Evolutionary conservation across 129 eudicot genomes (phyloP), one percentile per base, ranked within the genome.

Genomic region (Lonicera japonica): DNA sequence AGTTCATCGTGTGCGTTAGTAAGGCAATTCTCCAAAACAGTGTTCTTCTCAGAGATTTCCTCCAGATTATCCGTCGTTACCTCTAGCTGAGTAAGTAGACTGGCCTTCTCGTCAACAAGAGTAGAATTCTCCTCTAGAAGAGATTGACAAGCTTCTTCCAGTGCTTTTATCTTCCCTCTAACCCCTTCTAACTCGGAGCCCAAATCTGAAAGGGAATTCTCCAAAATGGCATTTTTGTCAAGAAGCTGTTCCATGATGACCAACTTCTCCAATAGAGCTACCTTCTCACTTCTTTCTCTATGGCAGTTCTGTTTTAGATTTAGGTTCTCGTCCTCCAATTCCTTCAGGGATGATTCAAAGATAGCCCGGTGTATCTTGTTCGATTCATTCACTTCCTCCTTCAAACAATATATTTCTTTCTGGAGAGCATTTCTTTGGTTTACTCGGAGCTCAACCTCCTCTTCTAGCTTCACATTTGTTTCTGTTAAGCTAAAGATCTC

Each of bases 401-500:
- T 92, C 61, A 88, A 58, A 64, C 91, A 80, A 80, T 82, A 87
- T 14, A 88, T 88, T 78, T 92, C 96, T 73, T 88, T 90, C 77
- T 92, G 99, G 63, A 92, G 98, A 52, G 91, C 88, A 63, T 88
- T 88, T 73, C 91, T 80, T 73, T 92, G 85, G 65, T 85, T 89
- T 59, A 82, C 82, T 40, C 91, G 75, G 41, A 87, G 83, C 70
- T 76, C 89, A 71, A 92, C 83, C 58, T 92, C 96, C 64, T 82
- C 81, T 68, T 74, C 82, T 18, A 92, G 96, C 59, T 85, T 92
- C 46, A 71, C 85, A 36, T 80, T 87, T 0, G 75, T 69, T 57
- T 88, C 86, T 67, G 46, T 82, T 56, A 92, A 74, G 68, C 68
- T 72, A 51, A 68, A 67, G 64, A 82, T 92, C 66, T 85, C 91